Base-by-base conservation (phyloP, 805 yeast genomes). In the Myxozyma geophila region DNA sequence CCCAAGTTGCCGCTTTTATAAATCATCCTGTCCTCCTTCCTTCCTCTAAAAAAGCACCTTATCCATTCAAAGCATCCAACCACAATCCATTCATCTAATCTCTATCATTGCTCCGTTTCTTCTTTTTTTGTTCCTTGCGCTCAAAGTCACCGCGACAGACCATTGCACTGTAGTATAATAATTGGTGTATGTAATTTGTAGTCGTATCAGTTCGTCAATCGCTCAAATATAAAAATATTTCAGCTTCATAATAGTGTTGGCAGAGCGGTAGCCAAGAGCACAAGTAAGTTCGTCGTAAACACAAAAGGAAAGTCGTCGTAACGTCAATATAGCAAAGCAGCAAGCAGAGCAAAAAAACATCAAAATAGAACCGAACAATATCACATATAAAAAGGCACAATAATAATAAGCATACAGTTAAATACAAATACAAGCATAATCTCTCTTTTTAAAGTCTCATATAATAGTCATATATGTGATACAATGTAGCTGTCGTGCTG, bases 61-160 rank as follows among this genome's bases (percentile, higher is more conserved):
- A 13, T 43, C 47, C 47, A 43, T 17, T 46, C 35, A 28, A 46
- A 10, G 3, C 50, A 17, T 19, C 50, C 50, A 21, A 19, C 50
- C 50, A 46, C 50, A 28, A 46, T 46, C 35, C 50, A 23, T 46
- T 15, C 50, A 23, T 46, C 50, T 23, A 46, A 19, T 46, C 50
- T 23, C 50, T 23, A 46, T 46, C 35, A 9, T 19, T 23, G 9
- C 47, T 9, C 17, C 17, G 2, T 13, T 43, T 17, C 17, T 43
- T 13, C 47, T 43, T 43, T 43, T 43, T 43, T 13, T 15, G 10
- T 17, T 43, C 47, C 21, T 43, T 43, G 10, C 7, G 12, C 5
- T 46, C 35, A 19, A 15, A 12, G 41, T 39, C 41, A 39, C 28
- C 28, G n/a, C 41, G n/a, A 39, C n/a, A 39, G 41, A 15, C 41